Evolutionary conservation across 2,329 filamentous ascomycete species (phyloP), one percentile per base, ranked within the genome.

Genomic region (Diaporthe caulivora): DNA sequence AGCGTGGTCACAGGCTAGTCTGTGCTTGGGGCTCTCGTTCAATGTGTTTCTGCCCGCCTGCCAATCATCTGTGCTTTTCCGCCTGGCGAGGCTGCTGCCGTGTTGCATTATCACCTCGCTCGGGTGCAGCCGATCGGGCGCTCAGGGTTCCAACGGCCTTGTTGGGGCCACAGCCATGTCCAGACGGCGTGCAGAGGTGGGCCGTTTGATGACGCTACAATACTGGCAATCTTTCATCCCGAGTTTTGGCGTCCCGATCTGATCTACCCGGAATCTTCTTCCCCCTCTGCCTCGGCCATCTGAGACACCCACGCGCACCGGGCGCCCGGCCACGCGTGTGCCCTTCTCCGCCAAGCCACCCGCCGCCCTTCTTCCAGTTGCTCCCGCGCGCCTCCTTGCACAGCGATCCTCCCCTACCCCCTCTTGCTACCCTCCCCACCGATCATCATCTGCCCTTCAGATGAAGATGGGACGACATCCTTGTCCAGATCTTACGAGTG

Each of bases 211-310:
- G 62, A 49, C 62, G 62, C 62, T 65, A 65, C 62, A 21, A 65
- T 65, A 31, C 62, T 65, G 62, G 44, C 62, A 65, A 51, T 65
- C 44, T 65, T 65, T 65, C 62, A 51, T 65, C 62, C 62, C 62
- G 62, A 65, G 62, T 65, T 51, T 37, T 65, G 62, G 62, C 62
- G 44, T 65, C 62, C 62, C 62, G 62, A 51, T 65, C 62, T 51
- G 62, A 65, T 65, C 62, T 65, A 65, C 62, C 62, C 62, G 62
- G 51, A 65, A 65, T 65, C 62, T 65, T 65, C 26, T 37, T 51
- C 44, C 62, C 51, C 31, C 37, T 17, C 11, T 51, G 62, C 62
- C 62, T 65, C 31, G 62, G 29, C 44, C 44, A 49, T 51, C 44
- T 65, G 44, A 65, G 62, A 49, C 31, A 47, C 51, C 44, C 62